Percentiles rank a stretch among this genome's conserved stretches.
Evolutionary conservation across 441 rosid species (phyloP).

Genomic region (Raphanus hybrid): DNA sequence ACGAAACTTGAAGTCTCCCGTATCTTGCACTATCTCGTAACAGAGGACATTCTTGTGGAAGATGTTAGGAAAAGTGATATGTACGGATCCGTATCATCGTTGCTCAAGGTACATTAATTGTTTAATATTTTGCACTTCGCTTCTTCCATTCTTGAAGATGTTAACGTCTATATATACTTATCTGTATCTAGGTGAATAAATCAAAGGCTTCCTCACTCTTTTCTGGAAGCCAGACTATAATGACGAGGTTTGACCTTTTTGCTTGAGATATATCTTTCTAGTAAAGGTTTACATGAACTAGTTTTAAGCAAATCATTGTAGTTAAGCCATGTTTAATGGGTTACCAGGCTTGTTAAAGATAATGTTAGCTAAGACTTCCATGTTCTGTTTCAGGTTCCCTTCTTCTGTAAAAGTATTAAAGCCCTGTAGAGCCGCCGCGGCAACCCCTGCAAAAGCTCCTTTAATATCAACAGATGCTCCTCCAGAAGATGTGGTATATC

Average conservation of each 20-base stretch:
- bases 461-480: conserved; percentile 47
- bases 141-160: too few relatives aligned
- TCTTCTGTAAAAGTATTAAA: conserved; percentile 63
- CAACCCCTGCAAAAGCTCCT: conserved; percentile 73
- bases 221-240: conserved; percentile 54
- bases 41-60: conserved; percentile 71
- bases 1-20: conserved; percentile 82
- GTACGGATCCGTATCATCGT: too few relatives aligned
- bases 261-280: conserved; percentile 25
- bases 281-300: not conserved
- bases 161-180: too few relatives aligned
- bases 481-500: conserved; percentile 70
- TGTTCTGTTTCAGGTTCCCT: conserved; percentile 63
- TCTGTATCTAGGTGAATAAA: too few relatives aligned
- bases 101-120: too few relatives aligned
- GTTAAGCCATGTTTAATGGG: not conserved
- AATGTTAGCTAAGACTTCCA: conserved; percentile 28
- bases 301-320: conserved; percentile 17
- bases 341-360: not conserved
- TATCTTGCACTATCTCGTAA: conserved; percentile 76
- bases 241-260: conserved; percentile 58
- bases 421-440: conserved; percentile 59
- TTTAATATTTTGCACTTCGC: too few relatives aligned
- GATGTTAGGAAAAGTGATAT: conserved; percentile 60
- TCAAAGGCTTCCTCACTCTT: conserved; percentile 27